These are phyloP conservation scores for Phenoliferia sp. DNA, from an alignment of 1,284 basidiomycete genomes.

Conservation along the genomic window DNA sequence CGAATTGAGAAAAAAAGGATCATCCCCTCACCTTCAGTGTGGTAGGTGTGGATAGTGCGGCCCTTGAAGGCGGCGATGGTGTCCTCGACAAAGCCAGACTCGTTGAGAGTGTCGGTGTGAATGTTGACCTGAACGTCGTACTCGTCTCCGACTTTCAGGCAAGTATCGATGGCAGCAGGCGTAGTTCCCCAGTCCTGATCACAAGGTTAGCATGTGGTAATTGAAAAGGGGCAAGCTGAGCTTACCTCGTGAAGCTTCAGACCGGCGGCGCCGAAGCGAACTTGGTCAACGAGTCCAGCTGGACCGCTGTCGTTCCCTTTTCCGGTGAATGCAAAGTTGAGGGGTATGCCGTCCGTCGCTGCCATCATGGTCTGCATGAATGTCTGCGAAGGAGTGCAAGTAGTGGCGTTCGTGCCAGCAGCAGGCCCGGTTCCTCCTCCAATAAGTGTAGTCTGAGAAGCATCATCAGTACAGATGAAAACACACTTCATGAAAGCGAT, in stretches of 20 bases:
- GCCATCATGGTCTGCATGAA: conserved; percentile 82
- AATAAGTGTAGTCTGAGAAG: conserved; percentile 42
- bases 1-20: background rate
- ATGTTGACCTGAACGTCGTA: conserved; percentile 95
- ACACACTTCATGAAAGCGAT: background rate
- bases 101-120: conserved; percentile 94
- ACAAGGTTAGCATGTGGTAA: background rate
- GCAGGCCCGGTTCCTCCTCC: conserved; percentile 77
- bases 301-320: conserved; percentile 80
- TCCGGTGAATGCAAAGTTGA: conserved; percentile 69
- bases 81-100: conserved; percentile 86
- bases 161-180: conserved; percentile 73
- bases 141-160: conserved; percentile 77
- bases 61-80: conserved; percentile 87
- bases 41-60: conserved; percentile 96
- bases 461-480: background rate
- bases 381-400: conserved; percentile 84
- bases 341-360: conserved; percentile 78
- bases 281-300: conserved; percentile 67
- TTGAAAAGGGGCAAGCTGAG: background rate
- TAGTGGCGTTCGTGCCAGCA: conserved; percentile 86
- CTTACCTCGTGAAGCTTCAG: conserved; percentile 83
- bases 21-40: conserved; percentile 82
- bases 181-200: conserved; percentile 85
- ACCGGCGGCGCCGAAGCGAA: conserved; percentile 82